Evolutionary conservation across 1,139 yeast species (phyloP), one percentile per base, ranked within the genome.

Genomic region (Kazachstania sp.): DNA sequence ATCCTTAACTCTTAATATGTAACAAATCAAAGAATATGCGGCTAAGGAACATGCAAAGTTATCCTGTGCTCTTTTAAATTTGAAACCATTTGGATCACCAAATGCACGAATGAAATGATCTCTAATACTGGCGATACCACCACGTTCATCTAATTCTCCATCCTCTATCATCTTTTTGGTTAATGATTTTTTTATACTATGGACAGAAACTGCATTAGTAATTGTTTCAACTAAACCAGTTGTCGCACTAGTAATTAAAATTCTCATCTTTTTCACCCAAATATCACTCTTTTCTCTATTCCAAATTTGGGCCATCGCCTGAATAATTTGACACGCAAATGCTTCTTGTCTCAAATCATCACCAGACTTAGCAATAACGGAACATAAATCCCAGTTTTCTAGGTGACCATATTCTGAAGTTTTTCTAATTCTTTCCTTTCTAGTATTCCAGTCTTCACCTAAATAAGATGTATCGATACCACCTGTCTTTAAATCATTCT

Each of bases 301-400:
- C 97, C 97, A 92, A 42, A 87, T 81, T 47, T 78, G 79, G 0
- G 95, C 83, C 66, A 90, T 86, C 40, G 95, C 82, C 48, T 85
- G 81, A 43, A 92, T 90, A 36, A 92, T 66, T 62, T 92, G 98
- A 55, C 97, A 88, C 0, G 98, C 98, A 71, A 92, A 88, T 0
- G 98, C 97, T 63, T 92, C 98, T 63, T 92, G 98, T 19, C 96
- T 86, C 45, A 92, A 67, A 65, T 92, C 98, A 59, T 86, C 92
- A 30, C 98, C 98, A 44, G 95, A 90, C 61, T 92, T 92, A 8
- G 92, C 96, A 61, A 92, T 92, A 3, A 90, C 97, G 0, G 97
- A 88, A 56, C 92, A 87, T 37, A 92, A 66, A 51, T 92, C 97
- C 98, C 98, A 92, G 63, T 87, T 86, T 32, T 82, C 84, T 29